Evolutionary conservation across 2,329 filamentous ascomycete genomes (phyloP).

Genomic region (Fusarium sp.): DNA sequence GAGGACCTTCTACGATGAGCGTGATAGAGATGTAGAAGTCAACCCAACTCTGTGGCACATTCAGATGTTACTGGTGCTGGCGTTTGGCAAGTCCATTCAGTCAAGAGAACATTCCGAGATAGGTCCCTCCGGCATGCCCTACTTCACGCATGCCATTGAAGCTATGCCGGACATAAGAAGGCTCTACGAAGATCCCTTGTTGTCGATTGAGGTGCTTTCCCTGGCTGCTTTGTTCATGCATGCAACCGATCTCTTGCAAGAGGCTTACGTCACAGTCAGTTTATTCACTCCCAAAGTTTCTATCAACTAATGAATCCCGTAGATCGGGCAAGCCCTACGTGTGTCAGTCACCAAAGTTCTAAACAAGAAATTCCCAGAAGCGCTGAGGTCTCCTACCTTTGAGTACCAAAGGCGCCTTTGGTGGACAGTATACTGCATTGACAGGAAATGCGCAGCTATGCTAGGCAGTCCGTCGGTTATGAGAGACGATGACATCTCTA

Average conservation of each 20-base stretch:
- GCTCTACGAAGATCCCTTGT: slow-evolving; percentile 27
- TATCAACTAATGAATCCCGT: neutral
- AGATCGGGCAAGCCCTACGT: slow-evolving; percentile 34
- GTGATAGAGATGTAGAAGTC: neutral
- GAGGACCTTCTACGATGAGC: slow-evolving; percentile 23
- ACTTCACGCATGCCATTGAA: slow-evolving; percentile 31
- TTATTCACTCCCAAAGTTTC: neutral
- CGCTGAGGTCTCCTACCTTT: slow-evolving; percentile 16
- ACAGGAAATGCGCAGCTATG: slow-evolving; percentile 35
- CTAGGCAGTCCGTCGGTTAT: slow-evolving; percentile 31
- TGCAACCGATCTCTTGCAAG: slow-evolving; percentile 32
- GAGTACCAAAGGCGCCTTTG: slow-evolving; percentile 33
- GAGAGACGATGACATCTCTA: slow-evolving; percentile 33
- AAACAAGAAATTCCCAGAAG: slow-evolving; percentile 32
- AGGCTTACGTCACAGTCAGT: slow-evolving; percentile 34
- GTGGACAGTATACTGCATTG: slow-evolving; percentile 40
- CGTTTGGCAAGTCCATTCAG: slow-evolving; percentile 33
- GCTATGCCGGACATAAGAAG: slow-evolving; percentile 34
- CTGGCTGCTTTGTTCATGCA: slow-evolving; percentile 36
- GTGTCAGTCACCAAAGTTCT: slow-evolving; percentile 31
- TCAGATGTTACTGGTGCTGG: slow-evolving; percentile 34
- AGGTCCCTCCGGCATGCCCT: slow-evolving; percentile 32
- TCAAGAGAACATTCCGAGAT: slow-evolving; percentile 34
- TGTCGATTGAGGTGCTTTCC: slow-evolving; percentile 36
- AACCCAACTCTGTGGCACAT: slow-evolving; percentile 30